Evolutionary conservation across 176 grass and related monocot genomes (phyloP).

Genomic region (Carex myosuroides): DNA sequence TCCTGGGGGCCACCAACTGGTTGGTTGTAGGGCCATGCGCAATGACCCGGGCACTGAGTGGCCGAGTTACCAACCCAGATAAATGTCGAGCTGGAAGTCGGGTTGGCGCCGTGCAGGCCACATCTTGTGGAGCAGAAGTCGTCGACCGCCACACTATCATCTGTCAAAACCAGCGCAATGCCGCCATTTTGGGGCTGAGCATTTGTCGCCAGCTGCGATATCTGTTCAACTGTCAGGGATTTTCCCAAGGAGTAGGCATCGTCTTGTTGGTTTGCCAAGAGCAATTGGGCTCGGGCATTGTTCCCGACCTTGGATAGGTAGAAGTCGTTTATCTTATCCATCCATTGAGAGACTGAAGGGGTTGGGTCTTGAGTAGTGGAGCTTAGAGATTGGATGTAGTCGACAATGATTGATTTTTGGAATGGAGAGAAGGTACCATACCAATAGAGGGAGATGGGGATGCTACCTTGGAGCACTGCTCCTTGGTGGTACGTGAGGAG

Average conservation of each 20-base stretch:
- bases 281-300: background rate
- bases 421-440: conserved; percentile 49
- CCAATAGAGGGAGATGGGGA: conserved; percentile 47
- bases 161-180: conserved; percentile 48
- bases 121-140: conserved; percentile 49
- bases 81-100: conserved; percentile 17
- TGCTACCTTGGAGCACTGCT: conserved; percentile 36
- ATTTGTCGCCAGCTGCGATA: conserved; percentile 22
- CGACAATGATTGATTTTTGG: conserved; percentile 53
- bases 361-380: background rate
- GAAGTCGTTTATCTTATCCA: conserved; percentile 18
- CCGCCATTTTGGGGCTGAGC: conserved; percentile 9
- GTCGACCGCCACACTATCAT: conserved; percentile 36
- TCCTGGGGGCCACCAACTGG: conserved; percentile 30
- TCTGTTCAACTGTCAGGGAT: conserved; percentile 24
- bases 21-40: conserved; percentile 63
- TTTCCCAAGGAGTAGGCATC: conserved; percentile 44
- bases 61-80: conserved; percentile 49
- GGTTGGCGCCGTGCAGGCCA: conserved; percentile 36
- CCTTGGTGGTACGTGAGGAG: conserved; percentile 55
- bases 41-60: conserved; percentile 52
- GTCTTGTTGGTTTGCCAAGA: conserved; percentile 19
- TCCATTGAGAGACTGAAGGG: conserved; percentile 53
- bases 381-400: conserved; percentile 47
- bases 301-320: conserved; percentile 31